Base-by-base conservation (phyloP, 2,329 filamentous ascomycete genomes). In the Amesomyces nigricolor region DNA sequence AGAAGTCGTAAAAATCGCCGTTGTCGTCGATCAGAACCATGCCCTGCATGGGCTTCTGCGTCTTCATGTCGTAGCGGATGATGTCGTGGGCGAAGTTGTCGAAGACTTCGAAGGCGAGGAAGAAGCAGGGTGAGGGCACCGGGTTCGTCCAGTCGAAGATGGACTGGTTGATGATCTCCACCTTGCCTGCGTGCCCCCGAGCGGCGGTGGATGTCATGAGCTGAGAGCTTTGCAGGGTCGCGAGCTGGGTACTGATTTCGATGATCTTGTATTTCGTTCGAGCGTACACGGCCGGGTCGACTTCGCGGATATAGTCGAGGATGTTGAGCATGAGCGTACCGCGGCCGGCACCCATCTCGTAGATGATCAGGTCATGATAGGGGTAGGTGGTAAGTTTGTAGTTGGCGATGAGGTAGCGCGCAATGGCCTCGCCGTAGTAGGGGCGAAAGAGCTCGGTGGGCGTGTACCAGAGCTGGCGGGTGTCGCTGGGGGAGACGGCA, bases 321-420 rank as follows among this genome's bases (percentile, higher is more conserved):
- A 99, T 91, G 71, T 99, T 99, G 68, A 94, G 80, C 94, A 99
- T 99, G 68, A 99, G 81, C 0, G 95, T 99, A 60, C 94, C 94
- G 66, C 96, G 92, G 65, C 94, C 94, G 39, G 94, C 94, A 51
- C 94, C 94, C 88, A 99, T 95, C 71, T 99, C 94, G 79, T 96
- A 99, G 70, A 99, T 95, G 65, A 95, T 89, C 51, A 99, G 81
- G 72, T 99, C 94, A 72, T 96, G 86, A 76, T 97, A 96, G 2
- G 94, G 94, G 70, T 94, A 97, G 54, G 90, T 83, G 44, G 89
- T 89, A 69, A 96, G 83, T 69, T 94, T 91, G 79, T 99, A 99
- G 75, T 99, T 96, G 63, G 89, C 86, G 63, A 97, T 86, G 44
- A 99, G 82, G 71, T 97, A 96, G 17, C 92, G 86, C n/a, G 92